phyloP scores from a whole-genome alignment of 2,329 filamentous ascomycete genomes.

The Ceratocystiopsis sp. region DNA sequence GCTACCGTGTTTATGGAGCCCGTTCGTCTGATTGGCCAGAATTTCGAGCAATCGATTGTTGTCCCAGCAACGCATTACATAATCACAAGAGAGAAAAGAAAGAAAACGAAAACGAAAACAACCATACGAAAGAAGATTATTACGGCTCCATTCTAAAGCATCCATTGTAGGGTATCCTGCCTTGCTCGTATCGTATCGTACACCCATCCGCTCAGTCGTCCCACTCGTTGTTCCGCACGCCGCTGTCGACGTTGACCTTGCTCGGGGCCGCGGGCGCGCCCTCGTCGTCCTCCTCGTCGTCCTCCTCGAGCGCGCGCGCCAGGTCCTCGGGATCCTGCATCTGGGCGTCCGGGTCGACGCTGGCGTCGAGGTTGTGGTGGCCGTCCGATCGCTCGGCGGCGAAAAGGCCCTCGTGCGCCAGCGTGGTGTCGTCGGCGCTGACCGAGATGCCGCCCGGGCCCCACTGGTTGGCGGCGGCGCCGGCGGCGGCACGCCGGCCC shows the following conservation, averaged over 20 bases:
- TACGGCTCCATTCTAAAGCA: too few species aligned
- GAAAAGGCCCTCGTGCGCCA: constrained; percentile 22
- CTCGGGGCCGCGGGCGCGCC: constrained; percentile 10
- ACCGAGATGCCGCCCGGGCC: constrained; percentile 45
- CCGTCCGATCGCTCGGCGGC: constrained; percentile 17
- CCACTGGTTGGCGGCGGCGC: constrained; percentile 37
- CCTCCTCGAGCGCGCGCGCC: constrained; percentile 39
- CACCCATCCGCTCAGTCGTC: constrained; percentile 5
- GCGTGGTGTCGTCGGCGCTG: constrained; percentile 44
- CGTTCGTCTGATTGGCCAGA: constrained; percentile 4
- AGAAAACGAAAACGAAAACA: neutral
- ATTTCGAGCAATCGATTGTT: constrained; percentile 9
- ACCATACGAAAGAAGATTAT: too few species aligned
- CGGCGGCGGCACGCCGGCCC: constrained; percentile 33
- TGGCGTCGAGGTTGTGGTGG: constrained; percentile 26
- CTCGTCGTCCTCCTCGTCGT: constrained; percentile 20
- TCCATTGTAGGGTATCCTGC: too few species aligned
- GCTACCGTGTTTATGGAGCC: constrained; percentile 6
- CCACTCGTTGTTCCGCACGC: constrained; percentile 12
- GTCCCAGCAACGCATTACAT: constrained; percentile 4
- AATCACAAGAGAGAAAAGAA: too few species aligned
- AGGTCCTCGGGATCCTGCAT: constrained; percentile 52
- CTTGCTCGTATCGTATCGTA: too few species aligned
- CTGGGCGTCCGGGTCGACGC: constrained; percentile 43
- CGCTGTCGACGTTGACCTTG: constrained; percentile 2